Evolutionary conservation across 2,329 filamentous ascomycete genomes (phyloP), one percentile per base, ranked within the genome.

Genomic region (Sporothrix globosa): DNA sequence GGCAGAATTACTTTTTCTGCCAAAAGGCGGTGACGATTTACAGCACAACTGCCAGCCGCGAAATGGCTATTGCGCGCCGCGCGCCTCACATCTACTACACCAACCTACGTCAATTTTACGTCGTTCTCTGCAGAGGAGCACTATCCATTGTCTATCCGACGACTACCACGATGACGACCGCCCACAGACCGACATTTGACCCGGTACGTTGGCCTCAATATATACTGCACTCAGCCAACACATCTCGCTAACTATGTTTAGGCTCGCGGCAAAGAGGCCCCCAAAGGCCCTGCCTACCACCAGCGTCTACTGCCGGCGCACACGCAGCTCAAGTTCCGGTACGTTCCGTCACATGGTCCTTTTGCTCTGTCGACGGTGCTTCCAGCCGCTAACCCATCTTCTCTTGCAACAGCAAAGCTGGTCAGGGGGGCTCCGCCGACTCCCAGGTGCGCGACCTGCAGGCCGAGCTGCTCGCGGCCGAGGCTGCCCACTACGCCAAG

Each of bases 231-330:
- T 44, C 60, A 17, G 24, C 46, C 21, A 27, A 30, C n/a, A 14
- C 7, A 17, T 6, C 17, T 70, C 17, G n/a, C 24, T 34, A 56
- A 67, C 44, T 39, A 4, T 34, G 7, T n/a, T 34, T 14, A 93
- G 91, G 94, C 95, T 54, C 89, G 91, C 79, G 96, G 96, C 79
- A 97, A 97, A 85, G 96, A 99, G 82, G 93, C 94, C 77, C 91
- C 93, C 72, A 91, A 93, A 77, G 96, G 96, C 63, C 92, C 93
- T 66, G 95, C 93, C 76, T 98, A 97, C 83, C 96, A 99, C 79
- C 95, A 98, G 81, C 91, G 96, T 76, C 91, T 98, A 19, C 90
- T 97, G 17, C 95, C 96, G 46, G 96, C 96, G 44, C 91, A 99
- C 80, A 98, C 92, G 14, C 90, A 92, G 74, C 90, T 99, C 78